These are phyloP conservation scores for Solanum chiquidenum DNA, from an alignment of 257 asterid genomes.

Conservation along the genomic window DNA sequence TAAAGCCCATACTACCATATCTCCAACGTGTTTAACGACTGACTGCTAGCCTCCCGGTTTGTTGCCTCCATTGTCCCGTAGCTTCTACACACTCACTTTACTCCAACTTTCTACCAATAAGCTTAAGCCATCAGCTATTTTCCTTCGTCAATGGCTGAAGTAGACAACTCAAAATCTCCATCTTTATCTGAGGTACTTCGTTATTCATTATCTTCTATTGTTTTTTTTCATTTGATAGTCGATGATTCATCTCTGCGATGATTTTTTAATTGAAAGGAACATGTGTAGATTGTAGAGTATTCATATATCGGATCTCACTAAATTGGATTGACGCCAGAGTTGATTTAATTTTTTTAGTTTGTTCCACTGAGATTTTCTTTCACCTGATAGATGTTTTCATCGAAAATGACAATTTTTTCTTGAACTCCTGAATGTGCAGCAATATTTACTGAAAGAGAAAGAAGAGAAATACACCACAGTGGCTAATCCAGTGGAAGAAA, in stretches of 20 bases:
- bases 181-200: conserved; percentile 43
- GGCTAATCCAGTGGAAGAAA: conserved; percentile 31
- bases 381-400: background rate
- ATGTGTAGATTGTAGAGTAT: background rate
- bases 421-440: conserved; percentile 24
- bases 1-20: background rate
- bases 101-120: background rate
- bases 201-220: background rate
- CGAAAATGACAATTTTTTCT: background rate
- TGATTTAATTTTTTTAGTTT: background rate
- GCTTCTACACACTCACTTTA: background rate
- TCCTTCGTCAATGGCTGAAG: conserved; percentile 44
- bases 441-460: conserved; percentile 58
- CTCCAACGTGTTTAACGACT: background rate
- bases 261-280: background rate
- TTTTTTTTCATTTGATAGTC: background rate
- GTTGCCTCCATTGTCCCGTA: background rate
- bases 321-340: background rate
- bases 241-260: background rate
- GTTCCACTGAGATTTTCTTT: background rate
- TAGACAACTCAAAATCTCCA: conserved; percentile 28
- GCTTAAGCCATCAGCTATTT: background rate
- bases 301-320: background rate
- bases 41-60: background rate
- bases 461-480: conserved; percentile 19